Percentiles rank a stretch among this genome's conserved stretches.
phyloP scores from a whole-genome alignment of 2,329 filamentous ascomycete species.

The Monilinia fructicola region DNA sequence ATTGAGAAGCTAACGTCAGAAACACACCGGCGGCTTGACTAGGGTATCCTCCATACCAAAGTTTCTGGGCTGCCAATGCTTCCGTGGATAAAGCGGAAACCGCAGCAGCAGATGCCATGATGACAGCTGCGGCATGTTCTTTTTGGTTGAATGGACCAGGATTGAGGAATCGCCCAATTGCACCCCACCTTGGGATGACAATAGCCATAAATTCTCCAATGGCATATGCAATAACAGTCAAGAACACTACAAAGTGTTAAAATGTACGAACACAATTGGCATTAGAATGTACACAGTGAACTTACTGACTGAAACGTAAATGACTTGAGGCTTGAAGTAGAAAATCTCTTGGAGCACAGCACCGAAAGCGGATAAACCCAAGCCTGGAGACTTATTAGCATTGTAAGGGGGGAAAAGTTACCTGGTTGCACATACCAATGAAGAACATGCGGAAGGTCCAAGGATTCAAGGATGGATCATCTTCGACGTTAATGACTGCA shows the following conservation, averaged over 20 bases:
- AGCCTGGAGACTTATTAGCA: constrained; percentile 30
- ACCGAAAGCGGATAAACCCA: constrained; percentile 43
- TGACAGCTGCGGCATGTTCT: constrained; percentile 64
- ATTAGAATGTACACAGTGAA: neutral
- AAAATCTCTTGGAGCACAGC: constrained; percentile 47
- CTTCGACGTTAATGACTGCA: constrained; percentile 26
- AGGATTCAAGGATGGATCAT: constrained; percentile 32
- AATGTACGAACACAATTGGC: neutral
- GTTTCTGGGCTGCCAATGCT: constrained; percentile 65
- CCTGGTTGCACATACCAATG: constrained; percentile 37
- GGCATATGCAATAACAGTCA: constrained; percentile 46
- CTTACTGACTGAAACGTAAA: constrained; percentile 44
- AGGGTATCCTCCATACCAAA: constrained; percentile 51
- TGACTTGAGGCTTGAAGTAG: constrained; percentile 50
- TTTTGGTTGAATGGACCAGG: constrained; percentile 69
- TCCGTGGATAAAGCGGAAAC: constrained; percentile 63
- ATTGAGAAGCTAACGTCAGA: constrained; percentile 59
- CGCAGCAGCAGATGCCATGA: constrained; percentile 46
- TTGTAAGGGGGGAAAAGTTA: neutral
- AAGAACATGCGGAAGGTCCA: constrained; percentile 45
- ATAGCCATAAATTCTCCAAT: constrained; percentile 42
- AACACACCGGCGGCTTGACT: constrained; percentile 46
- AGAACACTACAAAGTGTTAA: constrained; percentile 39
- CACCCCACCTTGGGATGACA: constrained; percentile 41
- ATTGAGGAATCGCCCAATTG: constrained; percentile 54